Conservation (phyloP, 306 rosid genomes). For the Morella rubra region DNA sequence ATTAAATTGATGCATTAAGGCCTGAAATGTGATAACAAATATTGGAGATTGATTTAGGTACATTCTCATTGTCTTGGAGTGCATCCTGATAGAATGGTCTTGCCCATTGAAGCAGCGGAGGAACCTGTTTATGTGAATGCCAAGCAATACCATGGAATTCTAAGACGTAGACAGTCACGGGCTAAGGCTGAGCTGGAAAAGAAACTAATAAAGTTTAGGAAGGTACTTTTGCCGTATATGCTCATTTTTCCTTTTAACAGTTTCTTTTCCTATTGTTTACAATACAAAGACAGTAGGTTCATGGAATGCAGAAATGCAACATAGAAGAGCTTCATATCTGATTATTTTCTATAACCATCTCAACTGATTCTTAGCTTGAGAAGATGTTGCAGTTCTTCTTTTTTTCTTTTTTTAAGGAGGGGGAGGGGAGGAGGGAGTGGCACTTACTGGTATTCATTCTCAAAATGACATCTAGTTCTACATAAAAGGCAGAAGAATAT, state of each 20-base stretch:
- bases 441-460: no score
- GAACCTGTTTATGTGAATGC: conserved; percentile 52
- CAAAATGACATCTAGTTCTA: no score
- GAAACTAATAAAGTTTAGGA: conserved; percentile 30
- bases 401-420: no score
- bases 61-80: conserved; percentile 20
- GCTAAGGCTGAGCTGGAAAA: conserved; percentile 45
- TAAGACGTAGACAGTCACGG: conserved; percentile 41
- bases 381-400: neutral
- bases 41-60: conserved; percentile 3
- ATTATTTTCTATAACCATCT: neutral
- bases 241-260: neutral
- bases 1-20: neutral
- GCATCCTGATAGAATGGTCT: conserved; percentile 26
- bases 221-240: conserved; percentile 17
- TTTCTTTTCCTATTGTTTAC: neutral
- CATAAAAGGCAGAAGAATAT: no score
- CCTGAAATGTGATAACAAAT: neutral
- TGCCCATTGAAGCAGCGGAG: conserved; percentile 34
- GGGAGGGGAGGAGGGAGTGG: no score
- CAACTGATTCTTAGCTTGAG: neutral
- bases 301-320: neutral
- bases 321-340: neutral
- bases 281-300: neutral
- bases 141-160: conserved; percentile 46